phyloP scores from a whole-genome alignment of 1,284 basidiomycete genomes.

The Puccinia horiana region DNA sequence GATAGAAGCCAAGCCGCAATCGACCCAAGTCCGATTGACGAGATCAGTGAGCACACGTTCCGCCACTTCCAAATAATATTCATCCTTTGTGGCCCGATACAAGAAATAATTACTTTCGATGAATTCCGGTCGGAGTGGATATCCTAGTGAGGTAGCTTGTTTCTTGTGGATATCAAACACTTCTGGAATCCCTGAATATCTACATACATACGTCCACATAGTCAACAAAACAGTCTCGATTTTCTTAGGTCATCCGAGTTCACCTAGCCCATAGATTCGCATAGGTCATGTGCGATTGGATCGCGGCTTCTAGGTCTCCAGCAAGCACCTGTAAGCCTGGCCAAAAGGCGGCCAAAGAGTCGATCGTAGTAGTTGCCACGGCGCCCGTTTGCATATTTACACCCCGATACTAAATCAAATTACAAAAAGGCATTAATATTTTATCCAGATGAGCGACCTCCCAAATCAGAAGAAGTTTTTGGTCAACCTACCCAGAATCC shows the following conservation, averaged over 20 bases:
- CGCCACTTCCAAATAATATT: slow-evolving; percentile 86
- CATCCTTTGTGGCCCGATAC: slow-evolving; percentile 83
- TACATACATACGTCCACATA: background rate
- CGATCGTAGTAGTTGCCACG: slow-evolving; percentile 70
- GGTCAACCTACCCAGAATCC: slow-evolving; percentile 74
- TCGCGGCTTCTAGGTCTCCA: slow-evolving; percentile 83
- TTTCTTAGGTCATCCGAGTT: no score
- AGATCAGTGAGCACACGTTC: slow-evolving; percentile 79
- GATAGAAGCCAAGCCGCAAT: slow-evolving; percentile 81
- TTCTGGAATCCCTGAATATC: slow-evolving; percentile 49
- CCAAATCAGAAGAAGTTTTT: background rate
- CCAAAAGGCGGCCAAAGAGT: slow-evolving; percentile 84
- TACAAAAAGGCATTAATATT: no score
- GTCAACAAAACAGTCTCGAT: background rate
- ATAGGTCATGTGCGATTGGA: slow-evolving; percentile 81
- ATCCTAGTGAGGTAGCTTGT: slow-evolving; percentile 49
- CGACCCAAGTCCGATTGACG: slow-evolving; percentile 70
- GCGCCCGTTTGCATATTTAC: slow-evolving; percentile 78
- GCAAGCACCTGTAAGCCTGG: slow-evolving; percentile 82
- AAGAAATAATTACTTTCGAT: slow-evolving; percentile 92
- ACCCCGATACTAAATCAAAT: slow-evolving; percentile 68
- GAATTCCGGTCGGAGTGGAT: slow-evolving; percentile 67
- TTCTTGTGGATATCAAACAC: slow-evolving; percentile 44
- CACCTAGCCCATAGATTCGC: slow-evolving; percentile 51
- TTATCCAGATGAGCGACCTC: no score